phyloP scores from a whole-genome alignment of 805 yeast species.

The Tetrapisispora phaffii region DNA sequence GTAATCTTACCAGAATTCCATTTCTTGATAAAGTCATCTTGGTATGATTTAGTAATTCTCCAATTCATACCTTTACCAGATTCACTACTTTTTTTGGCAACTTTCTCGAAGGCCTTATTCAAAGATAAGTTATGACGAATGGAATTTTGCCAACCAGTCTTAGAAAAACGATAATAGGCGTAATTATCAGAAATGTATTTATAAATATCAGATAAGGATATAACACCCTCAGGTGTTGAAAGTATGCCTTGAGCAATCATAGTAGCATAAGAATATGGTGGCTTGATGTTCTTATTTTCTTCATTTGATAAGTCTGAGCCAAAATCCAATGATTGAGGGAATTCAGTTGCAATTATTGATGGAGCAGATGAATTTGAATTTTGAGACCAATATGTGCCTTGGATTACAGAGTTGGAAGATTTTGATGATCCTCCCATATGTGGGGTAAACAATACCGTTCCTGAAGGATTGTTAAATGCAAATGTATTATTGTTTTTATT shows the following conservation, averaged over 20 bases:
- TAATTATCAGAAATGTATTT: conserved; percentile 78
- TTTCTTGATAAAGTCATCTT: conserved; percentile 72
- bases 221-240: conserved; percentile 73
- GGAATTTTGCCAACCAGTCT: conserved; percentile 97
- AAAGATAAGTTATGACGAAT: conserved; percentile 89
- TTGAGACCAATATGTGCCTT: neutral
- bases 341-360: conserved; percentile 28
- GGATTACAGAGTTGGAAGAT: neutral
- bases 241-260: conserved; percentile 95
- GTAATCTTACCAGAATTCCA: conserved; percentile 63
- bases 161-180: conserved; percentile 78
- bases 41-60: conserved; percentile 81
- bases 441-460: neutral
- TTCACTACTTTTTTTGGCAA: conserved; percentile 83
- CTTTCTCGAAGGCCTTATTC: conserved; percentile 94
- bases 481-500: neutral
- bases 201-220: conserved; percentile 84
- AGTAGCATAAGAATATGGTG: conserved; percentile 92
- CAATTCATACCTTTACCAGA: conserved; percentile 99
- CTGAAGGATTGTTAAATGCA: conserved; percentile 2
- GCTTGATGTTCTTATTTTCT: conserved; percentile 81
- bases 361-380: conserved; percentile 4
- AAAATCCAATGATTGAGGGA: conserved; percentile 25
- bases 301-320: conserved; percentile 66
- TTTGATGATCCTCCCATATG: neutral